Percentiles rank a stretch among this genome's conserved stretches.
Conservation (phyloP, 148 eudicot species). For the Diospyros kaki region DNA sequence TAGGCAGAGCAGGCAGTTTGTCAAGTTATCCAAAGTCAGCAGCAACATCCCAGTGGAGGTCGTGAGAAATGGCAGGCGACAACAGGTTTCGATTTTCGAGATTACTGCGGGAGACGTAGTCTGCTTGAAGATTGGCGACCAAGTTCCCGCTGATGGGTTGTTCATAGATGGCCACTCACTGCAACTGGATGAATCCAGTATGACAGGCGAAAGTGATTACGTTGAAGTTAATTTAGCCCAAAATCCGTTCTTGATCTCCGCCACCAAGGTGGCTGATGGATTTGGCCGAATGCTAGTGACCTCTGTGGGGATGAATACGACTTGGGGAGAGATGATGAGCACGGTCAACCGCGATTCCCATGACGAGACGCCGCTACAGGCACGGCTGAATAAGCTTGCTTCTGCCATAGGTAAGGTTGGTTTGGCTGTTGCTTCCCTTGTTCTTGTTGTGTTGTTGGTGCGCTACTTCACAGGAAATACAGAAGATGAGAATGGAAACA, state of each 20-base stretch:
- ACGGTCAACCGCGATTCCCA: neutral
- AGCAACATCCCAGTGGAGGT: neutral
- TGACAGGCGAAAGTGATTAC: constrained; percentile 5
- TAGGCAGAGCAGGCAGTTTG: neutral
- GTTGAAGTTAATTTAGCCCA: neutral
- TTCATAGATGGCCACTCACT: constrained; percentile 12
- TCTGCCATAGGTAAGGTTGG: constrained; percentile 10
- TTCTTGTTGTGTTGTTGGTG: constrained; percentile 3
- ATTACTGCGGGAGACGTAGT: neutral
- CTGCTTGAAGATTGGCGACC: constrained; percentile 8
- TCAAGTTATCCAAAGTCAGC: constrained; percentile 3
- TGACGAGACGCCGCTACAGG: constrained; percentile 5
- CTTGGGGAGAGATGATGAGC: constrained; percentile 18
- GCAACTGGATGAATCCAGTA: constrained; percentile 4
- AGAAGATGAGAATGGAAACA: neutral
- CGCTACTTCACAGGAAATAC: constrained; percentile 16
- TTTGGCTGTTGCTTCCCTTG: constrained; percentile 2
- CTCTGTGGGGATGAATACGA: constrained; percentile 18
- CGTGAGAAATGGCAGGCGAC: neutral
- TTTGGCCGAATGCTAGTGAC: constrained; percentile 20
- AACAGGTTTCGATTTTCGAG: neutral
- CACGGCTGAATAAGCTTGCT: constrained; percentile 4
- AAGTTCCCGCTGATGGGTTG: constrained; percentile 12
- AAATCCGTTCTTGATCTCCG: constrained; percentile 17
- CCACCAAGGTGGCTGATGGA: constrained; percentile 15